phyloP scores from a whole-genome alignment of 805 yeast species.

The Pichia nakasei region DNA sequence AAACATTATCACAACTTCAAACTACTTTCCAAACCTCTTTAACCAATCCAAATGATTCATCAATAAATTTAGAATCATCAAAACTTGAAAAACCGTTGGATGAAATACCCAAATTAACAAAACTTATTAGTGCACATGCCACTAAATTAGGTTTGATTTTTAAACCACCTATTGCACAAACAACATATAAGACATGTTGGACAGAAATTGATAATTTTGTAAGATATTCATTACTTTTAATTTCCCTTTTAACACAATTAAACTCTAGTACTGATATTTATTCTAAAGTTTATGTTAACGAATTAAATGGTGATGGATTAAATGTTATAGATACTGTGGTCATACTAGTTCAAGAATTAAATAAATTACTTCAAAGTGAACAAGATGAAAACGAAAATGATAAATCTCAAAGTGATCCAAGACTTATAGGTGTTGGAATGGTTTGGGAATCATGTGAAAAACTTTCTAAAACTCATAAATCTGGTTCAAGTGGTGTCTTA shows the following conservation, averaged over 20 bases:
- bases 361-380: conserved; percentile 8
- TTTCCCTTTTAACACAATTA: conserved; percentile 38
- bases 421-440: conserved; percentile 55
- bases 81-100: conserved; percentile 36
- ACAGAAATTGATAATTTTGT: conserved; percentile 39
- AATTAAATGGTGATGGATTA: conserved; percentile 22
- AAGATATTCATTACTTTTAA: conserved; percentile 34
- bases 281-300: conserved; percentile 22
- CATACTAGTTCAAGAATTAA: conserved; percentile 15
- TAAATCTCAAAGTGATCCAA: conserved; percentile 7
- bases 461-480: conserved; percentile 31
- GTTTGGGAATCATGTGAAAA: conserved; percentile 63
- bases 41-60: neutral
- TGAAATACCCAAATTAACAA: conserved; percentile 52
- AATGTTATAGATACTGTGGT: conserved; percentile 12
- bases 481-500: conserved; percentile 48
- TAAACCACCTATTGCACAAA: conserved; percentile 44
- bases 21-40: neutral
- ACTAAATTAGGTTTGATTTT: conserved; percentile 70
- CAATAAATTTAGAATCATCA: conserved; percentile 13
- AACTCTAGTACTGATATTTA: conserved; percentile 27
- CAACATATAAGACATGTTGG: conserved; percentile 36
- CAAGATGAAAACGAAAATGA: conserved; percentile 12
- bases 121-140: conserved; percentile 61
- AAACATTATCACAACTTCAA: neutral